Evolutionary conservation across 192 early-diverging fungal species (phyloP).

Genomic region (Dimargaris cristalligena): DNA sequence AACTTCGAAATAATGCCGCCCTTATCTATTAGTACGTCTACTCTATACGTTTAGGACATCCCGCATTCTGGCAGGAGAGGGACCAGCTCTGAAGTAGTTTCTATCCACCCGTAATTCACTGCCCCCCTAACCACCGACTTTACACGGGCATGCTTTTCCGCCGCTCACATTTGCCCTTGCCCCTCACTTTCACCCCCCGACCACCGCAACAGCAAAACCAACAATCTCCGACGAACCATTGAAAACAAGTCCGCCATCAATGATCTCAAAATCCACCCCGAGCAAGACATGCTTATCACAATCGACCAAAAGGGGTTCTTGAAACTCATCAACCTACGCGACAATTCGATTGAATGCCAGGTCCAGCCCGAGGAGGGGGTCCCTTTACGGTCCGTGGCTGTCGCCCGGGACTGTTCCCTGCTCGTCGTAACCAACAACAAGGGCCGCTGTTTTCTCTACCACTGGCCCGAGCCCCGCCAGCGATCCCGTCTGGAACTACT

Average conservation of each 20-base stretch:
- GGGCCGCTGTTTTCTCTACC: slow-evolving; percentile 44
- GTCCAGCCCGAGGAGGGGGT: slow-evolving; percentile 59
- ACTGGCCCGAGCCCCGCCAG: slow-evolving; percentile 45
- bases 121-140: no score
- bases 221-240: slow-evolving; percentile 33
- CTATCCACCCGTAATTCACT: no score
- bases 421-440: slow-evolving; percentile 78
- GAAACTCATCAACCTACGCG: slow-evolving; percentile 51
- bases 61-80: no score
- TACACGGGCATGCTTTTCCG: no score
- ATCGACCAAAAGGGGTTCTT: slow-evolving; percentile 65
- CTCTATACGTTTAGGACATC: no score
- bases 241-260: slow-evolving; percentile 40
- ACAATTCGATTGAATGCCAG: slow-evolving; percentile 41
- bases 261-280: slow-evolving; percentile 50
- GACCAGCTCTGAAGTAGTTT: no score
- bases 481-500: slow-evolving; percentile 46
- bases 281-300: slow-evolving; percentile 68
- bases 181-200: no score
- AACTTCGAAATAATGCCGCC: neutral
- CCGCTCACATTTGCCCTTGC: no score
- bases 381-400: slow-evolving; percentile 61
- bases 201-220: slow-evolving; percentile 30
- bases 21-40: slow-evolving; percentile 9
- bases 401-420: slow-evolving; percentile 64